Evolutionary conservation across 1,284 basidiomycete species (phyloP).

Genomic region (Abortiporus biennis): DNA sequence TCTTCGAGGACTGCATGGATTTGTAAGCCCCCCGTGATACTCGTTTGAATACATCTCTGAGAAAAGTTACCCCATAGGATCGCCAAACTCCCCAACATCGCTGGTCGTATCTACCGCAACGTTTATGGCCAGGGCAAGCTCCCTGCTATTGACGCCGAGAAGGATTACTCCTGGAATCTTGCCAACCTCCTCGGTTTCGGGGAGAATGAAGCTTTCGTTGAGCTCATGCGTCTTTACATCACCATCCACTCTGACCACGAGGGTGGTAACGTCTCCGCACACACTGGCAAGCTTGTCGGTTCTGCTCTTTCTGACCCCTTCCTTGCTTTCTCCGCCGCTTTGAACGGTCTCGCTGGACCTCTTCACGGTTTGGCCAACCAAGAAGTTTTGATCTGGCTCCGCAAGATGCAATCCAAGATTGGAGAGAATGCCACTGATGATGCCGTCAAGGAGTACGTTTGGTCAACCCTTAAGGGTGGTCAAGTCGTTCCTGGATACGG

Average conservation of each 20-base stretch:
- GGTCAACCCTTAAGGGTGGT: constrained; percentile 86
- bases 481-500: constrained; percentile 95
- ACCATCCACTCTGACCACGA: constrained; percentile 99
- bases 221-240: constrained; percentile 94
- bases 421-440: constrained; percentile 81
- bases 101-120: constrained; percentile 95
- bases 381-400: constrained; percentile 87
- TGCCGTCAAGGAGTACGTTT: constrained; percentile 88
- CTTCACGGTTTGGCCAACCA: constrained; percentile 97
- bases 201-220: constrained; percentile 85
- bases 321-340: constrained; percentile 89
- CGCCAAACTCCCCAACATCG: constrained; percentile 96
- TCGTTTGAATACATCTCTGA: constrained; percentile 5
- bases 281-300: constrained; percentile 94
- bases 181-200: constrained; percentile 91
- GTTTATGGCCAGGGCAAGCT: constrained; percentile 88
- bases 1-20: constrained; percentile 97
- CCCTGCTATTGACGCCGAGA: constrained; percentile 80
- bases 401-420: constrained; percentile 84
- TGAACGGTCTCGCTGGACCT: constrained; percentile 96
- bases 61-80: constrained; percentile 44
- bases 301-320: constrained; percentile 98
- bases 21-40: constrained; percentile 43
- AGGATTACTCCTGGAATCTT: constrained; percentile 95
- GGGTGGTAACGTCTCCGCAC: constrained; percentile 98